These are phyloP conservation scores for Tolypocladium cylindrosporum DNA, from an alignment of 2,329 filamentous ascomycete genomes.

Conservation along the genomic window DNA sequence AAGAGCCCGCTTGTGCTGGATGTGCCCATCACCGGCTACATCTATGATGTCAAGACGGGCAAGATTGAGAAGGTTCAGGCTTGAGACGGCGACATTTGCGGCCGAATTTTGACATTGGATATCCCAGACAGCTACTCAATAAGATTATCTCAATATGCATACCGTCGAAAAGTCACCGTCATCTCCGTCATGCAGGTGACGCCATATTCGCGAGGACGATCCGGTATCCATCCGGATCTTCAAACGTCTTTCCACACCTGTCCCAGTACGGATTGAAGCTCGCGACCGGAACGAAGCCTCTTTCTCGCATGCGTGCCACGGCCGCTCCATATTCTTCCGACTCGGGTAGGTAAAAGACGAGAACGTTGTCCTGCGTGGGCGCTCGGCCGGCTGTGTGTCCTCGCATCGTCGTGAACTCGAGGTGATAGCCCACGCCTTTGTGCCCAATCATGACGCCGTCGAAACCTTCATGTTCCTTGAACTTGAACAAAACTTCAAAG, in stretches of 20 bases:
- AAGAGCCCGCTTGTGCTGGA: slow-evolving; percentile 48
- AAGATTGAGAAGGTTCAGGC: slow-evolving; percentile 27
- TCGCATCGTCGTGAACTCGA: slow-evolving; percentile 29
- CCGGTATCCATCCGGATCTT: slow-evolving; percentile 34
- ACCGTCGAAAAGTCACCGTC: not conserved
- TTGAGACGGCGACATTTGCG: not conserved
- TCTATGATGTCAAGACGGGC: slow-evolving; percentile 71
- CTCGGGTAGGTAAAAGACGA: slow-evolving; percentile 32
- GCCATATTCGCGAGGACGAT: slow-evolving; percentile 27
- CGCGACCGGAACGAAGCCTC: slow-evolving; percentile 22
- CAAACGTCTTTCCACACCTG: slow-evolving; percentile 30
- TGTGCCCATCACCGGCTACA: slow-evolving; percentile 58
- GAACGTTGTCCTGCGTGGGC: slow-evolving; percentile 31
- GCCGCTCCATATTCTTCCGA: slow-evolving; percentile 15
- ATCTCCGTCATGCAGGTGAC: not conserved
- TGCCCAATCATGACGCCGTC: slow-evolving; percentile 32
- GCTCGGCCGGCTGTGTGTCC: slow-evolving; percentile 23
- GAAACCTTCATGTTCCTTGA: slow-evolving; percentile 26
- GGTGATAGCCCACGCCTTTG: slow-evolving; percentile 25
- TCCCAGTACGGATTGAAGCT: slow-evolving; percentile 36
- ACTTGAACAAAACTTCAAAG: slow-evolving; percentile 23
- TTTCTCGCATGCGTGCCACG: slow-evolving; percentile 21
- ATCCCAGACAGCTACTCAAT: too few species aligned
- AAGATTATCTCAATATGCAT: not conserved
- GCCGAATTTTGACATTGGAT: too few species aligned